Conservation (phyloP, 805 yeast species). For the Ogataea pilisensis region DNA sequence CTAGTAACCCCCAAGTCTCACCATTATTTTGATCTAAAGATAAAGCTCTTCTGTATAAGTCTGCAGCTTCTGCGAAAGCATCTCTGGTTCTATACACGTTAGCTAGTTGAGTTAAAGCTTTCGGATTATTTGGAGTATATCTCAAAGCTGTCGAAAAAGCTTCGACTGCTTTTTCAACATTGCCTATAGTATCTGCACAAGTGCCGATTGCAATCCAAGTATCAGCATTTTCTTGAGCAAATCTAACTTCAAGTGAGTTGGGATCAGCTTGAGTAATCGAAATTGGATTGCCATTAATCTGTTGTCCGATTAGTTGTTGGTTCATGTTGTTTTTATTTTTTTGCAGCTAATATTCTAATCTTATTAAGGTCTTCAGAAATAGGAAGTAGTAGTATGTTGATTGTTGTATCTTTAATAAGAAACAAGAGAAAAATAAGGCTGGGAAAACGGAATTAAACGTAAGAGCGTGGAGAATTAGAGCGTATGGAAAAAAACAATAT, state of each 20-base stretch:
- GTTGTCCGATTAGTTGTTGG: slow-evolving; percentile 20
- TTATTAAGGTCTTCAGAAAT: no score
- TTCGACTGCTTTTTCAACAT: slow-evolving; percentile 81
- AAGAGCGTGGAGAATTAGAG: no score
- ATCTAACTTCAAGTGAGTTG: slow-evolving; percentile 26
- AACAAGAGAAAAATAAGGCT: no score
- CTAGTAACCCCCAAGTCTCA: slow-evolving; percentile 94
- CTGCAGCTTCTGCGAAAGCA: slow-evolving; percentile 91
- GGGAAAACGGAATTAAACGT: no score
- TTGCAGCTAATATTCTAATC: no score
- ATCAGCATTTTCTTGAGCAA: slow-evolving; percentile 57
- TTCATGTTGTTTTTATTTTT: slow-evolving; percentile 7
- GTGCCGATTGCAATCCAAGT: slow-evolving; percentile 90
- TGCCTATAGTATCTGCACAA: slow-evolving; percentile 84
- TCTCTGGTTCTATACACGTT: slow-evolving; percentile 85
- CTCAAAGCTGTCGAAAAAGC: slow-evolving; percentile 86
- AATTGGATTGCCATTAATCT: slow-evolving; percentile 20
- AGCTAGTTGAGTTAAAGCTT: slow-evolving; percentile 81
- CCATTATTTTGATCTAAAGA: slow-evolving; percentile 82
- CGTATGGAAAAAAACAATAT: no score
- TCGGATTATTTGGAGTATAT: slow-evolving; percentile 81
- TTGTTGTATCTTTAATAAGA: no score
- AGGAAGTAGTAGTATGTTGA: no score
- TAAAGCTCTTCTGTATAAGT: slow-evolving; percentile 83
- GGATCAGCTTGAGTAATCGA: slow-evolving; percentile 15